These are phyloP conservation scores for Neopestalotiopsis rosae DNA, from an alignment of 2,329 filamentous ascomycete species.

Conservation along the genomic window DNA sequence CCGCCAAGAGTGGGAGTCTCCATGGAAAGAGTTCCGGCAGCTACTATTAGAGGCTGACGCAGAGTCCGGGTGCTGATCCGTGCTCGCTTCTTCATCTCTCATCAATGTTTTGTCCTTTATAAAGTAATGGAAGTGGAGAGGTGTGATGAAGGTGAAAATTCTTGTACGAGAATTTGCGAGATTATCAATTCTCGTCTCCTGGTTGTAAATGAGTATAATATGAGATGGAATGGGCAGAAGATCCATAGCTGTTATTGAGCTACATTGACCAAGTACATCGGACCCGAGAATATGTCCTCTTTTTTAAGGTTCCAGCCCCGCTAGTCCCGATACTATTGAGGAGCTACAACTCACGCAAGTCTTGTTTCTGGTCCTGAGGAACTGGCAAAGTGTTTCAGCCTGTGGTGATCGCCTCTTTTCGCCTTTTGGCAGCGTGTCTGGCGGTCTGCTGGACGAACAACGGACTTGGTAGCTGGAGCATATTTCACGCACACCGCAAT, in stretches of 20 bases:
- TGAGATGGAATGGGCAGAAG: background rate
- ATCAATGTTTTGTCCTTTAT: background rate
- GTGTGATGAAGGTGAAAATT: background rate
- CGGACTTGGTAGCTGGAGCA: background rate
- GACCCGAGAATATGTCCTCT: background rate
- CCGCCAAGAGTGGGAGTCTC: background rate
- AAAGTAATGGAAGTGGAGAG: background rate
- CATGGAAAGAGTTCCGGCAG: conserved; percentile 8
- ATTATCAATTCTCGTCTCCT: background rate
- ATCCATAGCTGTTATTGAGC: background rate
- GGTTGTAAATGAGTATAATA: background rate
- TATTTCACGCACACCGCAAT: background rate
- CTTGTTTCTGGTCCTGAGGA: background rate
- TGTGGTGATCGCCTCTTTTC: conserved; percentile 1
- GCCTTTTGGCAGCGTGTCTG: background rate
- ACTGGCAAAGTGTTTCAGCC: background rate
- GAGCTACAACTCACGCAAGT: background rate
- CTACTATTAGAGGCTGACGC: background rate
- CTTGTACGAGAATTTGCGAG: background rate
- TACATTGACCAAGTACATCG: background rate
- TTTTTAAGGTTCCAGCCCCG: conserved; percentile 7
- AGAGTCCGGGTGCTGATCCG: conserved; percentile 1
- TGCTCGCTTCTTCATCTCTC: conserved; percentile 6
- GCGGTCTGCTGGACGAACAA: background rate
- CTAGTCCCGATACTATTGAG: conserved; percentile 1